These are phyloP conservation scores for Kazachstania africana DNA, from an alignment of 805 yeast species.

Conservation along the genomic window DNA sequence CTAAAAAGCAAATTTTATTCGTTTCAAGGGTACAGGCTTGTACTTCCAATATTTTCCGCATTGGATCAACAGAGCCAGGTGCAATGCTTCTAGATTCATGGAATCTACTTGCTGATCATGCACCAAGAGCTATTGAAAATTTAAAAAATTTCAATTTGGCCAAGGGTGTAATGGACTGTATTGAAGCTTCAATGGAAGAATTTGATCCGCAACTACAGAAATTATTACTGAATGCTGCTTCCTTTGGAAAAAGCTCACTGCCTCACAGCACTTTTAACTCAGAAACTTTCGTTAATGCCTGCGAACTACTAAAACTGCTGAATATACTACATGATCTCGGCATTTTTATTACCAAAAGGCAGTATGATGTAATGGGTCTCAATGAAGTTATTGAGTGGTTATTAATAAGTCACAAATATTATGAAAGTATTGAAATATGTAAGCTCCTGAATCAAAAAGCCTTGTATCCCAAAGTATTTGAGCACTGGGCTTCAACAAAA, in stretches of 20 bases:
- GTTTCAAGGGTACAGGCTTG: slow-evolving; percentile 48
- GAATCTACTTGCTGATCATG: slow-evolving; percentile 48
- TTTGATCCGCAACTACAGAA: slow-evolving; percentile 74
- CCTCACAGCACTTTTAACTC: slow-evolving; percentile 42
- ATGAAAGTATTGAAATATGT: slow-evolving; percentile 51
- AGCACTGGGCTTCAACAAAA: slow-evolving; percentile 73
- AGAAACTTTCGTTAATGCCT: slow-evolving; percentile 47
- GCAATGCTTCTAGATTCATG: slow-evolving; percentile 75
- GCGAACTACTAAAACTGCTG: slow-evolving; percentile 52
- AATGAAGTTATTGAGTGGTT: slow-evolving; percentile 46
- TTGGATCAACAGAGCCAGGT: slow-evolving; percentile 77
- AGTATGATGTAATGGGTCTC: slow-evolving; percentile 42
- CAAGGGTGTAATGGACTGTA: slow-evolving; percentile 59
- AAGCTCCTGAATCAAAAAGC: slow-evolving; percentile 34
- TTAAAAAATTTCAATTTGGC: slow-evolving; percentile 41
- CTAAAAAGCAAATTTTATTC: slow-evolving; percentile 45
- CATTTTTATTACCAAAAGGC: slow-evolving; percentile 48
- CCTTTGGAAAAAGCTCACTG: slow-evolving; percentile 65
- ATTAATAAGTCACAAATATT: slow-evolving; percentile 45
- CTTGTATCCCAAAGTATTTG: slow-evolving; percentile 39
- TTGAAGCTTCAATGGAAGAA: slow-evolving; percentile 67
- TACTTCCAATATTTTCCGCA: slow-evolving; percentile 53
- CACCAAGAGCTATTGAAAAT: slow-evolving; percentile 76
- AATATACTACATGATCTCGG: slow-evolving; percentile 63
- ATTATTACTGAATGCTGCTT: slow-evolving; percentile 63